Conservation (phyloP, 129 eudicot species). For the Flaveria ramosissima region DNA sequence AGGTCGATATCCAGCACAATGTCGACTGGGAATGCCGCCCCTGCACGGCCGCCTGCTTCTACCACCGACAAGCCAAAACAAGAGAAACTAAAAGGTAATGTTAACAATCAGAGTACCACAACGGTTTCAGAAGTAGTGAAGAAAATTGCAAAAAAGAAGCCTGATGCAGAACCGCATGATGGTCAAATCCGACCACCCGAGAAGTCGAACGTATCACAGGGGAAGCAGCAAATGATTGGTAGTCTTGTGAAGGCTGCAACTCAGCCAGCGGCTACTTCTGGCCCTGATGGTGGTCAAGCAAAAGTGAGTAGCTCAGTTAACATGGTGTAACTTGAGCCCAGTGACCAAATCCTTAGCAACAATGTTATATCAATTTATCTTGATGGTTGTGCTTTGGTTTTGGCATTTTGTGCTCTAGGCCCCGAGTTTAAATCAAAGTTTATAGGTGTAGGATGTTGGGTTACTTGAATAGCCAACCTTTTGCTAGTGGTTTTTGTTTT, state of each 20-base stretch:
- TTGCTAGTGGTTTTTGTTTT: conserved; percentile 26
- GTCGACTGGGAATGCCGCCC: conserved; percentile 27
- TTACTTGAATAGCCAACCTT: conserved; percentile 13
- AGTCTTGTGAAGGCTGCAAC: conserved; percentile 25
- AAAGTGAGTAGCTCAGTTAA: conserved; percentile 27
- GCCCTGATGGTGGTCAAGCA: conserved; percentile 18
- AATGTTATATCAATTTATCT: conserved; percentile 11
- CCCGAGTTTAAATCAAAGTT: conserved; percentile 26
- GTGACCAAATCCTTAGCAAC: conserved; percentile 29
- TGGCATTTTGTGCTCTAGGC: conserved; percentile 22
- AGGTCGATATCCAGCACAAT: conserved; percentile 38
- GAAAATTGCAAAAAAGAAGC: conserved; percentile 70
- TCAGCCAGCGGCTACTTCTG: conserved; percentile 27
- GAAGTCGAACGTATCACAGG: conserved; percentile 41
- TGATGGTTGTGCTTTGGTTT: conserved; percentile 28
- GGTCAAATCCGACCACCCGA: conserved; percentile 43
- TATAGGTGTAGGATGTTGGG: conserved; percentile 34
- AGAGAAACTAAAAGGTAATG: conserved; percentile 56
- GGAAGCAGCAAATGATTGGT: conserved; percentile 41
- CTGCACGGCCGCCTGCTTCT: conserved; percentile 29
- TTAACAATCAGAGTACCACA: conserved; percentile 36
- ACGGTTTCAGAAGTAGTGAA: conserved; percentile 38
- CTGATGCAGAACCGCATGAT: conserved; percentile 45
- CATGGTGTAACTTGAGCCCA: conserved; percentile 18
- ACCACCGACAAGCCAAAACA: conserved; percentile 54